These are phyloP conservation scores for Leonotis leonurus DNA, from an alignment of 257 asterid species.

Conservation along the genomic window DNA sequence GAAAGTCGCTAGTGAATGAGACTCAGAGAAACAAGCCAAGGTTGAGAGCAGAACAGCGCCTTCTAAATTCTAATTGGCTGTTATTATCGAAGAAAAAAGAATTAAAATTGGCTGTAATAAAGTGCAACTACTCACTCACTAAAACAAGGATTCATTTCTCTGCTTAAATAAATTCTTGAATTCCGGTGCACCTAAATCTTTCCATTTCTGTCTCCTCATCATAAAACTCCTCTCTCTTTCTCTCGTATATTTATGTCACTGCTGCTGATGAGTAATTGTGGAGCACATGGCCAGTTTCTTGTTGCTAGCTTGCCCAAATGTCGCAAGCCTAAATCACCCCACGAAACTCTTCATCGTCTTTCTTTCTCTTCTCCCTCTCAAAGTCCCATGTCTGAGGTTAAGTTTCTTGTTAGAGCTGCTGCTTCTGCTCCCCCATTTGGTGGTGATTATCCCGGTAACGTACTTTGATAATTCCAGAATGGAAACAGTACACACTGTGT, in stretches of 20 bases:
- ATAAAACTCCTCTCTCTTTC: neutral
- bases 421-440: constrained; percentile 36
- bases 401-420: constrained; percentile 31
- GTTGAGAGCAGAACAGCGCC: too few species aligned
- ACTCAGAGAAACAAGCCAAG: too few species aligned
- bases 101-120: neutral
- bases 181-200: too few species aligned
- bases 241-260: neutral
- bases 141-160: too few species aligned
- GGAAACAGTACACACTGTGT: neutral
- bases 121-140: too few species aligned
- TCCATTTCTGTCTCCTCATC: neutral
- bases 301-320: constrained; percentile 13
- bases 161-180: too few species aligned
- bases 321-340: constrained; percentile 12
- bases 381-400: constrained; percentile 4
- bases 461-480: neutral
- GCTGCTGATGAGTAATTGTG: constrained; percentile 15
- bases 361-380: constrained; percentile 2
- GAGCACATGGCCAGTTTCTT: constrained; percentile 20
- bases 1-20: too few species aligned
- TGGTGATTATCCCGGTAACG: constrained; percentile 49
- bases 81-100: too few species aligned
- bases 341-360: neutral
- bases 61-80: too few species aligned